These are phyloP conservation scores for Fraxinus paxiana DNA, from an alignment of 305 asterid genomes.

Conservation along the genomic window DNA sequence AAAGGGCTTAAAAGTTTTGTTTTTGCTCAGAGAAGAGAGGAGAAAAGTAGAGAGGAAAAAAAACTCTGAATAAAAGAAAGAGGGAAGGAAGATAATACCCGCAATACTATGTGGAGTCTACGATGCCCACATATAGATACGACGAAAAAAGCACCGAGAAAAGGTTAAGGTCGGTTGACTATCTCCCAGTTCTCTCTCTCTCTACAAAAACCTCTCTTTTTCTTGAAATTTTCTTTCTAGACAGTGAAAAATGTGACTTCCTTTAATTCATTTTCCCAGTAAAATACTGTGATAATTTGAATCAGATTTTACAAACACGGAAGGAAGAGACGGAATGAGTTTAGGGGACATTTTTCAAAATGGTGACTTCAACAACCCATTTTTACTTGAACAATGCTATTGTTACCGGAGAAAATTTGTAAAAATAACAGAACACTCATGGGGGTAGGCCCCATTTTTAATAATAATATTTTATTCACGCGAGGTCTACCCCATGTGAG, in stretches of 20 bases:
- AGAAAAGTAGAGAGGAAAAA: not conserved
- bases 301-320: not conserved
- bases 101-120: conserved; percentile 21
- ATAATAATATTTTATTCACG: too few species aligned
- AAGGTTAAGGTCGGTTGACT: conserved; percentile 19
- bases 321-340: not conserved
- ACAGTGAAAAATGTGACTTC: not conserved
- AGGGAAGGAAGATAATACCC: not conserved
- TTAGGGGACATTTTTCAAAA: not conserved
- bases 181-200: not conserved
- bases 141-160: not conserved
- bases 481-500: too few species aligned
- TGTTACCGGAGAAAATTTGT: too few species aligned
- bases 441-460: too few species aligned
- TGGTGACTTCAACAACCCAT: too few species aligned
- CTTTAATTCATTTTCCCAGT: not conserved
- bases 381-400: too few species aligned
- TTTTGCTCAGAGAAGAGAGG: not conserved
- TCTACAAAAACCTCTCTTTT: not conserved
- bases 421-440: too few species aligned
- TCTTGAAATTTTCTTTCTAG: not conserved
- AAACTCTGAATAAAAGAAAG: not conserved
- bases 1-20: not conserved
- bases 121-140: conserved; percentile 23
- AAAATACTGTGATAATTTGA: not conserved